Percentiles rank a stretch among this genome's conserved stretches.
Evolutionary conservation across 2,329 filamentous ascomycete species (phyloP).

Genomic region (Emericellopsis cladophorae): DNA sequence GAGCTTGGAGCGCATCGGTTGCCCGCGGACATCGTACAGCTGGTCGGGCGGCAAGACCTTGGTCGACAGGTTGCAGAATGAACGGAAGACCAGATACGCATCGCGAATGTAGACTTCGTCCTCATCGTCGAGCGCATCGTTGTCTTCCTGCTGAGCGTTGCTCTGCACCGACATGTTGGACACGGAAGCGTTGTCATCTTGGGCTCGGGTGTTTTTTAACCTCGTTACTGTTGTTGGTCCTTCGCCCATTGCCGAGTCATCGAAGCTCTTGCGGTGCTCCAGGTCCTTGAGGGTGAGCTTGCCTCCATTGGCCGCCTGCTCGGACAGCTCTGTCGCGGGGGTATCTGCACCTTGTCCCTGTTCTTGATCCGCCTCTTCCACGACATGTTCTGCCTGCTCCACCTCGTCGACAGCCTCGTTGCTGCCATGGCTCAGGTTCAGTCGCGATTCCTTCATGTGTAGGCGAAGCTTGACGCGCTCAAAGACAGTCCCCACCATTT

Average conservation of each 20-base stretch:
- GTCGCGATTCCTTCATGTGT: conserved; percentile 71
- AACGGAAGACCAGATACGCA: conserved; percentile 91
- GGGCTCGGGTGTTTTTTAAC: conserved; percentile 31
- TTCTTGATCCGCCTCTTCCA: background rate
- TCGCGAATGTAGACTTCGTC: conserved; percentile 97
- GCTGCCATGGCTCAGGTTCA: conserved; percentile 42
- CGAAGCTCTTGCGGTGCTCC: conserved; percentile 56
- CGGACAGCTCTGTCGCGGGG: conserved; percentile 20
- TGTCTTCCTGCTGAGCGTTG: conserved; percentile 36
- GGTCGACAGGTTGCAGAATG: conserved; percentile 94
- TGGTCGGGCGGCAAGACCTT: conserved; percentile 84
- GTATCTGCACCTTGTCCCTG: background rate
- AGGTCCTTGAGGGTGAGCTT: conserved; percentile 57
- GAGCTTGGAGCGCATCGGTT: conserved; percentile 94
- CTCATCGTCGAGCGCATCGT: conserved; percentile 54
- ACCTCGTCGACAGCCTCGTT: conserved; percentile 31
- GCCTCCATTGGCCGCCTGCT: conserved; percentile 20
- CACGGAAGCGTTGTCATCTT: conserved; percentile 20
- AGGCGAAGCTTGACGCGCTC: conserved; percentile 82
- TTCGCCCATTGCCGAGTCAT: conserved; percentile 54
- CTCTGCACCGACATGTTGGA: conserved; percentile 45
- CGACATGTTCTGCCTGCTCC: conserved; percentile 25
- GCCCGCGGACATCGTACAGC: conserved; percentile 81
- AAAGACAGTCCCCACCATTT: conserved; percentile 98
- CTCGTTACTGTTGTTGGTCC: conserved; percentile 56